phyloP scores from a whole-genome alignment of 768 basidiomycete genomes.

The Suillus weaverae region DNA sequence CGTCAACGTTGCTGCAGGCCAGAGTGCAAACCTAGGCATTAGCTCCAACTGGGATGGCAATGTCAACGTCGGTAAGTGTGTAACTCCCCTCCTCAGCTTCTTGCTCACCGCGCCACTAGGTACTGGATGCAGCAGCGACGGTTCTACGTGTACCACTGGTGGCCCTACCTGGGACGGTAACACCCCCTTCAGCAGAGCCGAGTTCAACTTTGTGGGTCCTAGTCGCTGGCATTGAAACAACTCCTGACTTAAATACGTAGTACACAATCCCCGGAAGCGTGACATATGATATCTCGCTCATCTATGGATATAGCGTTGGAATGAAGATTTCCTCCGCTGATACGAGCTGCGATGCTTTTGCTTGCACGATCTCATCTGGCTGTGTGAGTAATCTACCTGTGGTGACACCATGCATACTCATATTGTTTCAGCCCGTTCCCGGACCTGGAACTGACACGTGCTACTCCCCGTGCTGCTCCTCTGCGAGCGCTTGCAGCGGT shows the following conservation, averaged over 20 bases:
- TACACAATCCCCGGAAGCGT: constrained; percentile 26
- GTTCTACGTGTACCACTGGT: constrained; percentile 28
- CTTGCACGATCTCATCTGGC: constrained; percentile 32
- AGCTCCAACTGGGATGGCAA: constrained; percentile 34
- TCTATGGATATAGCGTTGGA: constrained; percentile 35
- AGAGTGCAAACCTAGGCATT: constrained; percentile 28
- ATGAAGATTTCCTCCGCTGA: constrained; percentile 35
- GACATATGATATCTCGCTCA: constrained; percentile 35
- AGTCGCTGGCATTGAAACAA: not conserved
- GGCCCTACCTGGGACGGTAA: constrained; percentile 31
- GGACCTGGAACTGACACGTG: constrained; percentile 25
- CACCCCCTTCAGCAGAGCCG: constrained; percentile 34
- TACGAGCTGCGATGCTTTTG: constrained; percentile 25
- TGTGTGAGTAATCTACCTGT: constrained; percentile 23
- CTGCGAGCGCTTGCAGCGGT: constrained; percentile 23
- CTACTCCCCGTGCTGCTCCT: constrained; percentile 32
- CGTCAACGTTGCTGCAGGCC: constrained; percentile 24
- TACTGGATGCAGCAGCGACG: constrained; percentile 25
- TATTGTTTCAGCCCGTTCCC: constrained; percentile 24
- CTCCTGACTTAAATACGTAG: constrained; percentile 3
- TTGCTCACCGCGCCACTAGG: constrained; percentile 16
- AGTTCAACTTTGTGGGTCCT: constrained; percentile 31
- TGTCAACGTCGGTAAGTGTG: constrained; percentile 28
- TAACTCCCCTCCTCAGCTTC: constrained; percentile 7
- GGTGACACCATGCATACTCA: constrained; percentile 5